phyloP scores from a whole-genome alignment of 2,329 filamentous ascomycete species.

The Aspergillus terreus region DNA sequence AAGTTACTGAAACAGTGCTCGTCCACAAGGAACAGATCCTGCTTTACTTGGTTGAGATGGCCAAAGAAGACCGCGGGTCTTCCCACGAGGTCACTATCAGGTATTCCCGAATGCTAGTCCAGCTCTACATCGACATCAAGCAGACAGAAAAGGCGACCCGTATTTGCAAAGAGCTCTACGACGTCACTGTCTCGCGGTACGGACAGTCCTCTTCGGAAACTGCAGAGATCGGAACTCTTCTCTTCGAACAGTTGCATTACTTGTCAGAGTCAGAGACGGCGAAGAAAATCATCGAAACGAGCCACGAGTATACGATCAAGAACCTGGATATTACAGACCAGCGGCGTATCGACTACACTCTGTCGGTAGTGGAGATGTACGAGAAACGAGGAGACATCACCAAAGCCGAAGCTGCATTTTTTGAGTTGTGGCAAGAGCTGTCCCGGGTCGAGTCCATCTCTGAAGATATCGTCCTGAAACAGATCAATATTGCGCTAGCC shows the following conservation, averaged over 20 bases:
- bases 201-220: not conserved
- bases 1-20: not conserved
- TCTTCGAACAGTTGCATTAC: not conserved
- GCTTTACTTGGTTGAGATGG: not conserved
- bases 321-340: not conserved
- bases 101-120: slow-evolving; percentile 1
- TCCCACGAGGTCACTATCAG: not conserved
- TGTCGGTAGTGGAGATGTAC: not conserved
- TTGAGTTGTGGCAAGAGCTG: not conserved
- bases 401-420: not conserved
- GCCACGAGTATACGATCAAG: not conserved
- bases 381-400: not conserved
- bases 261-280: not conserved
- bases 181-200: not conserved
- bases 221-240: not conserved
- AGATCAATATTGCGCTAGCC: not conserved
- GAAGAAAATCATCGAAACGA: not conserved
- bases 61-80: slow-evolving; percentile 1
- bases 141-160: not conserved
- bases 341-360: not conserved
- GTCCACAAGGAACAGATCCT: not conserved
- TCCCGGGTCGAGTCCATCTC: not conserved
- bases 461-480: not conserved
- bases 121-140: not conserved
- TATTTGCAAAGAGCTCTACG: not conserved